These are phyloP conservation scores for Angophora floribunda DNA, from an alignment of 345 rosid species.

Conservation along the genomic window DNA sequence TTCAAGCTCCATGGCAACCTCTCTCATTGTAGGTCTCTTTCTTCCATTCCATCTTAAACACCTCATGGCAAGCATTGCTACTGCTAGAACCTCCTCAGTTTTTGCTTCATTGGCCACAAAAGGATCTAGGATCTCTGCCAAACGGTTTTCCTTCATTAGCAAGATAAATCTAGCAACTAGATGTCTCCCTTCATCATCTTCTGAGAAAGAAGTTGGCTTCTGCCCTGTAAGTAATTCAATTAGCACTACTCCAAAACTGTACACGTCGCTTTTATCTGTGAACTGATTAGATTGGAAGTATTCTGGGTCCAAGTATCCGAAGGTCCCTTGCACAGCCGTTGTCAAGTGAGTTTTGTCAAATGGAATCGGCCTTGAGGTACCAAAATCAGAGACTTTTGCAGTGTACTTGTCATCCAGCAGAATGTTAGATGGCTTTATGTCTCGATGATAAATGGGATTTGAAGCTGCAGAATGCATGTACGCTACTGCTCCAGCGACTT, in stretches of 20 bases:
- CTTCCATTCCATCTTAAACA: slow-evolving; percentile 8
- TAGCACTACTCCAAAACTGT: slow-evolving; percentile 28
- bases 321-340: slow-evolving; percentile 24
- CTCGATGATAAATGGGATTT: slow-evolving; percentile 19
- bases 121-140: neutral
- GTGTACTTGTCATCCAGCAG: slow-evolving; percentile 22
- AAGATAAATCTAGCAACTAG: neutral
- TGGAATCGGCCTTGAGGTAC: slow-evolving; percentile 29
- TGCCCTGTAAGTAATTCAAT: neutral
- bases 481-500: slow-evolving; percentile 12
- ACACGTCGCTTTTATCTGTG: slow-evolving; percentile 29
- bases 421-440: slow-evolving; percentile 27
- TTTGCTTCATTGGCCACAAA: neutral
- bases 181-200: neutral
- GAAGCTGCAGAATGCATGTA: slow-evolving; percentile 27
- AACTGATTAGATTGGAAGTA: slow-evolving; percentile 14
- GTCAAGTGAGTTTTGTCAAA: slow-evolving; percentile 26
- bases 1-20: slow-evolving; percentile 7
- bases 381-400: slow-evolving; percentile 38
- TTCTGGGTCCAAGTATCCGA: slow-evolving; percentile 37
- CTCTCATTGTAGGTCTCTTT: slow-evolving; percentile 20
- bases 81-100: neutral
- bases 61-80: neutral
- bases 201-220: neutral
- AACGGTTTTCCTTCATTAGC: neutral